Percentiles rank a stretch among this genome's conserved stretches.
phyloP scores from a whole-genome alignment of 768 basidiomycete species.

The Lactarius tabidus region DNA sequence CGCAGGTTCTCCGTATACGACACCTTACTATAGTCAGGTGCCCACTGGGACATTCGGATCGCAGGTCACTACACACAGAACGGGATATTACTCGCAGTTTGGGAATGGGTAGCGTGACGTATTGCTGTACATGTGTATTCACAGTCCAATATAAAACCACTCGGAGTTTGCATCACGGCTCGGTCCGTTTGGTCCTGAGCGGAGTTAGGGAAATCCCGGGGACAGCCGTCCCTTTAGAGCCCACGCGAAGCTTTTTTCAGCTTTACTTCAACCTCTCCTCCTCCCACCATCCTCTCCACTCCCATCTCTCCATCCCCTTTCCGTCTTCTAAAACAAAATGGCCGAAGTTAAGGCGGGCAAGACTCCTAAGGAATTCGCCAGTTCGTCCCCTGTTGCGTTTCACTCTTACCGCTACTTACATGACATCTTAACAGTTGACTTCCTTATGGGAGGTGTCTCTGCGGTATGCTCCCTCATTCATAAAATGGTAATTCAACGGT shows the following conservation, averaged over 20 bases:
- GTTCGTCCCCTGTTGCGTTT: conserved; percentile 41
- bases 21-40: conserved; percentile 13
- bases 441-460: conserved; percentile 95
- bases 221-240: conserved; percentile 37
- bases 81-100: conserved; percentile 19
- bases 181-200: conserved; percentile 18
- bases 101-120: conserved; percentile 17
- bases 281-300: conserved; percentile 48
- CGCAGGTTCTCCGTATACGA: conserved; percentile 7
- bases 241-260: conserved; percentile 43
- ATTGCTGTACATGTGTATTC: background rate
- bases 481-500: background rate
- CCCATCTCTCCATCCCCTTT: conserved; percentile 43
- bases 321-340: conserved; percentile 55
- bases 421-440: conserved; percentile 59
- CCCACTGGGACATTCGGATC: conserved; percentile 18
- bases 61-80: conserved; percentile 19
- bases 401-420: conserved; percentile 33
- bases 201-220: conserved; percentile 32
- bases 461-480: conserved; percentile 52
- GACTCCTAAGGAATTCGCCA: conserved; percentile 85
- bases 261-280: conserved; percentile 36
- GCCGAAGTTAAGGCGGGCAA: conserved; percentile 81
- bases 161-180: background rate
- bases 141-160: background rate